phyloP scores from a whole-genome alignment of 2,329 filamentous ascomycete genomes.

The Xylaria arbuscula region DNA sequence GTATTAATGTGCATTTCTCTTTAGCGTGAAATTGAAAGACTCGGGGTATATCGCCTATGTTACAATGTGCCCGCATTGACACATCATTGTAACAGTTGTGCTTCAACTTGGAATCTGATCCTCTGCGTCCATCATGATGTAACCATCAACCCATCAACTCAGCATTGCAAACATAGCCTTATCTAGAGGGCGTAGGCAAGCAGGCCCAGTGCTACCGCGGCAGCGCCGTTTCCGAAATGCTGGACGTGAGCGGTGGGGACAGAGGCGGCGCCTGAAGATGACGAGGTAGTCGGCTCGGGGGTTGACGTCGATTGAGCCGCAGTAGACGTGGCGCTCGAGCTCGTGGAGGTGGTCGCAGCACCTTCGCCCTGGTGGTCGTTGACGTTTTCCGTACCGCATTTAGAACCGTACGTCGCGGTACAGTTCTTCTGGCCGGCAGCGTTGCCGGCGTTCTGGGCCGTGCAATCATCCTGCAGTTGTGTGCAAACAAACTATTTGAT shows the following conservation, averaged over 20 bases:
- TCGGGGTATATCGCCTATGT: slow-evolving; percentile 12
- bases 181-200: slow-evolving; percentile 63
- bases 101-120: slow-evolving; percentile 2
- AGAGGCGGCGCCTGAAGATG: slow-evolving; percentile 43
- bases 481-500: slow-evolving; percentile 61
- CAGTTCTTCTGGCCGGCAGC: slow-evolving; percentile 60
- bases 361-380: slow-evolving; percentile 50
- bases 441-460: slow-evolving; percentile 55
- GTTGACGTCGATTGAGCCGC: slow-evolving; percentile 39
- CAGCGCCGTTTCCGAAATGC: slow-evolving; percentile 58
- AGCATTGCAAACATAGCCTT: slow-evolving; percentile 28
- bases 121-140: not conserved
- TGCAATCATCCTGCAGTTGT: slow-evolving; percentile 62
- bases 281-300: slow-evolving; percentile 40
- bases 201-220: slow-evolving; percentile 62
- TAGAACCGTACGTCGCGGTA: slow-evolving; percentile 58
- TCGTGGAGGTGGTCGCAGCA: slow-evolving; percentile 45
- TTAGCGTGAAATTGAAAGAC: slow-evolving; percentile 10
- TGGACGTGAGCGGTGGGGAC: slow-evolving; percentile 47
- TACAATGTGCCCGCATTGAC: slow-evolving; percentile 6
- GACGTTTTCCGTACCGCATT: slow-evolving; percentile 60
- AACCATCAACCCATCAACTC: slow-evolving; percentile 16
- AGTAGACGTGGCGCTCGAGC: slow-evolving; percentile 45
- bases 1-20: slow-evolving; percentile 18
- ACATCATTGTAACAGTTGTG: not conserved